These are phyloP conservation scores for Trichothecium roseum DNA, from an alignment of 2,329 filamentous ascomycete species.

Conservation along the genomic window DNA sequence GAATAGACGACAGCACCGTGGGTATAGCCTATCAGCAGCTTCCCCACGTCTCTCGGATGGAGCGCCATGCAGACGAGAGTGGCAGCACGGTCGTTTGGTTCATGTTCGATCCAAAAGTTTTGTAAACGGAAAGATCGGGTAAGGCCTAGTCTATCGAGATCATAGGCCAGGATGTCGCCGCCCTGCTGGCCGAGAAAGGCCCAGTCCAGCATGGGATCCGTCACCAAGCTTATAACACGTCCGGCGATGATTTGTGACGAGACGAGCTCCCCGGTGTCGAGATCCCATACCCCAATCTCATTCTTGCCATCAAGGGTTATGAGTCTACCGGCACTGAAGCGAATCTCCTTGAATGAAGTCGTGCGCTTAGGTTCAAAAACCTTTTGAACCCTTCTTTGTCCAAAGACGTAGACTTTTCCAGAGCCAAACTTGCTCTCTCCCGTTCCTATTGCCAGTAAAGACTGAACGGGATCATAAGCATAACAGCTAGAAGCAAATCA, in stretches of 20 bases:
- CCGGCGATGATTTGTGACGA: slow-evolving; percentile 68
- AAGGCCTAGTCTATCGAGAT: slow-evolving; percentile 71
- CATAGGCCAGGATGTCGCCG: slow-evolving; percentile 85
- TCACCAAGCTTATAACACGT: slow-evolving; percentile 61
- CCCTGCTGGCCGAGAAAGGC: slow-evolving; percentile 73
- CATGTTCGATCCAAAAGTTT: slow-evolving; percentile 73
- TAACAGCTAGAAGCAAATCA: slow-evolving; percentile 56
- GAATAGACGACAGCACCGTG: slow-evolving; percentile 85
- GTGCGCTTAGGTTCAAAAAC: slow-evolving; percentile 60
- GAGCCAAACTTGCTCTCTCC: slow-evolving; percentile 76
- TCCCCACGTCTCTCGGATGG: slow-evolving; percentile 87
- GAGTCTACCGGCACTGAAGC: slow-evolving; percentile 80
- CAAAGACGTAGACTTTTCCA: slow-evolving; percentile 83
- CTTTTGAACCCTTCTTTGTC: slow-evolving; percentile 69
- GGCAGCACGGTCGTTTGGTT: slow-evolving; percentile 50
- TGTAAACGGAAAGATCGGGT: slow-evolving; percentile 66
- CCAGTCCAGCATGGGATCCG: slow-evolving; percentile 90
- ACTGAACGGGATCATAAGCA: slow-evolving; percentile 89
- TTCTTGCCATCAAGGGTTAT: slow-evolving; percentile 78
- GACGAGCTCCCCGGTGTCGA: slow-evolving; percentile 57
- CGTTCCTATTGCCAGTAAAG: slow-evolving; percentile 84
- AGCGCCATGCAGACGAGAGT: slow-evolving; percentile 69
- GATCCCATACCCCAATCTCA: slow-evolving; percentile 74
- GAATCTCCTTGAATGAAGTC: slow-evolving; percentile 64
- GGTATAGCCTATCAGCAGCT: slow-evolving; percentile 81